phyloP scores from a whole-genome alignment of 2,329 filamentous ascomycete species.

The Penicillium sp. region DNA sequence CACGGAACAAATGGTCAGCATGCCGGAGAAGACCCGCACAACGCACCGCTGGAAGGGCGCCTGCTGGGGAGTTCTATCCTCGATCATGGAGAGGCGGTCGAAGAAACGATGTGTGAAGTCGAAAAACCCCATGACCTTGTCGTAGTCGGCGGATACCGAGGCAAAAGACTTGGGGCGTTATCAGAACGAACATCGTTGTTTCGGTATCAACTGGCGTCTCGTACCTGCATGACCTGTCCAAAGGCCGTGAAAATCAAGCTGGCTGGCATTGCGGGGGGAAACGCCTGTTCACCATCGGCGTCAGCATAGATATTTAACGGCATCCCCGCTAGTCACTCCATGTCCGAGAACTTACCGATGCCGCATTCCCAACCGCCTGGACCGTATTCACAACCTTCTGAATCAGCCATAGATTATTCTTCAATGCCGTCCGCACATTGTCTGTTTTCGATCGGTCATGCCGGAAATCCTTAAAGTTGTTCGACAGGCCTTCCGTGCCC shows the following conservation, averaged over 20 bases:
- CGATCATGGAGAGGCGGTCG: background rate
- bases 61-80: background rate
- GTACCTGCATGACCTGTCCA: constrained; percentile 12
- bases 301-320: too few species aligned
- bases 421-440: background rate
- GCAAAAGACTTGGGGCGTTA: background rate
- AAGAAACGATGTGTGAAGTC: background rate
- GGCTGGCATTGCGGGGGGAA: constrained; percentile 15
- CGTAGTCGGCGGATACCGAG: background rate
- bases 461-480: background rate
- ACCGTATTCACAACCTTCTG: background rate
- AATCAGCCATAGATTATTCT: constrained; percentile 2
- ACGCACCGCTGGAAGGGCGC: background rate
- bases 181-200: too few species aligned
- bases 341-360: background rate
- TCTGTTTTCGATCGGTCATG: background rate
- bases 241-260: constrained; percentile 16
- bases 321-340: too few species aligned
- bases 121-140: constrained; percentile 2
- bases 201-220: too few species aligned
- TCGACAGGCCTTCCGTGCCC: background rate
- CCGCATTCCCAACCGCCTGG: background rate
- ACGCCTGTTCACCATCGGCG: background rate
- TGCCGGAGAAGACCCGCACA: background rate
- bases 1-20: background rate